phyloP scores from a whole-genome alignment of 2,329 filamentous ascomycete species.

The Cucurbitaria berberidis region DNA sequence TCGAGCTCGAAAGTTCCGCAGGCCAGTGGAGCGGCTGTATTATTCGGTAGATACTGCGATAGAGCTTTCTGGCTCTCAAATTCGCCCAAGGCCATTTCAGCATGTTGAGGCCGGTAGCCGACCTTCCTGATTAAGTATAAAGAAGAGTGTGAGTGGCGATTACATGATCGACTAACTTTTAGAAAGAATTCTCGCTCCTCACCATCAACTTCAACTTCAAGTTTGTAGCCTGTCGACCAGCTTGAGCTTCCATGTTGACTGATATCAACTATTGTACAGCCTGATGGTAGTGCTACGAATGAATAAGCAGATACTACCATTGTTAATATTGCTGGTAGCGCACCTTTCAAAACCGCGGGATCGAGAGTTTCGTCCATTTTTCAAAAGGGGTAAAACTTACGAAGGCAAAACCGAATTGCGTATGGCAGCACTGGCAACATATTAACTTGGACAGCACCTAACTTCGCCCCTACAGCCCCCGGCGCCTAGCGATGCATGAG shows the following conservation, averaged over 20 bases:
- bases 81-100: conserved; percentile 1
- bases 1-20: background rate
- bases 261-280: background rate
- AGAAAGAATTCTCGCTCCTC: background rate
- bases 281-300: background rate
- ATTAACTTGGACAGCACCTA: background rate
- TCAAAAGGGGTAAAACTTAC: background rate
- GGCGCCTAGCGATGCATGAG: background rate
- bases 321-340: no score
- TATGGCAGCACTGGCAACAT: background rate
- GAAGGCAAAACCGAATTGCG: background rate
- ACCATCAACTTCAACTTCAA: background rate
- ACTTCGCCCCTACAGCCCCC: background rate
- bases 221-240: background rate
- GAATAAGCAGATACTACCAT: background rate
- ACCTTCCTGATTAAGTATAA: background rate
- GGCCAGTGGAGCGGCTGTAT: background rate
- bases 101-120: conserved; percentile 1
- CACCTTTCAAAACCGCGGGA: background rate
- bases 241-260: conserved; percentile 1
- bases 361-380: background rate
- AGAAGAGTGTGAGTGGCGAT: background rate
- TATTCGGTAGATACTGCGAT: background rate
- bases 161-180: background rate
- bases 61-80: background rate